Base-by-base conservation (phyloP, 495 filamentous ascomycete genomes). In the Penicillium lividum region DNA sequence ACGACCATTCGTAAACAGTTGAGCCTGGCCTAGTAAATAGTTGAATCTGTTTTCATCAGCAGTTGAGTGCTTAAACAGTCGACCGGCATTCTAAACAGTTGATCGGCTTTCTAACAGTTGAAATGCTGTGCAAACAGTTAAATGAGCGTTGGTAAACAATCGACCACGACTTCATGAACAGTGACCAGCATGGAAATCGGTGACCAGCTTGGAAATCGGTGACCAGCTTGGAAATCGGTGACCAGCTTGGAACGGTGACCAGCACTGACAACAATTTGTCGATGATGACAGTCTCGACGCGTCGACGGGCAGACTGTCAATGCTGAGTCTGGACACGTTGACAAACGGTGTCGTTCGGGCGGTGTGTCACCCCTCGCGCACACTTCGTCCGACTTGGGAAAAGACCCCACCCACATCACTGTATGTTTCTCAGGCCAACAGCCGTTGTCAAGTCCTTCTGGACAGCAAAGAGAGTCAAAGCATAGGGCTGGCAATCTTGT, bases 291-390 rank as follows among this genome's bases (percentile, higher is more conserved):
- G 45, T 28, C 27, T 48, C 45, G 30, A 30, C 27, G 45, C 45
- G 45, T 48, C 45, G 45, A 48, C 30, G 44, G 30, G 45, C 10
- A 48, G 45, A 48, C 45, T 48, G 27, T 48, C 45, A 30, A 48
- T 48, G 45, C 45, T 48, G 11, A 48, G 45, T 48, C 45, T 48
- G 45, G 45, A 48, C 45, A 27, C 45, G 45, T 48, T 48, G 45
- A 8, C 27, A 28, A 48, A 48, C 45, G 45, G 45, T 30, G 45
- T 48, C 27, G 27, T 7, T 48, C 27, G 30, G 45, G 45, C 45
- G 45, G 45, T 48, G 45, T 48, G 45, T 48, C 45, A 48, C 27
- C 45, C 45, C 45, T 29, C 27, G 27, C 45, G 45, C 27, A 48
- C 27, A 30, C 27, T 28, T 48, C 27, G 45, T 48, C 45, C 45